Conservation (phyloP, 306 rosid species). For the Adenanthera pavonina region DNA sequence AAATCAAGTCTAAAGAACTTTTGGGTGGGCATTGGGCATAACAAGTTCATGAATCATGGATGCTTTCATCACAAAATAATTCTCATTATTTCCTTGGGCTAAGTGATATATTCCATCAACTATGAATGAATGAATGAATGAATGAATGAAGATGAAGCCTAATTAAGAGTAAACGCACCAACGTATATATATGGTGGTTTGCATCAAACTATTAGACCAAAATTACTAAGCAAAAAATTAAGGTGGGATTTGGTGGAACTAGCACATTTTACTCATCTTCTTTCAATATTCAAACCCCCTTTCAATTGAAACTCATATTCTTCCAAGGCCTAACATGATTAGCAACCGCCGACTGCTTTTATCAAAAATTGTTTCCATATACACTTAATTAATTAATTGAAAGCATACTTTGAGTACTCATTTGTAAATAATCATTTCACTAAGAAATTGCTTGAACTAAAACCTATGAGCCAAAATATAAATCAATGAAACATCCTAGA, state of each 20-base stretch:
- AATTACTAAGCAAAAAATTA: constrained; percentile 42
- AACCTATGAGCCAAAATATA: no score
- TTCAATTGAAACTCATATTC: constrained; percentile 10
- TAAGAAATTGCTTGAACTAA: no score
- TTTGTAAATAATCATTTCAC: no score
- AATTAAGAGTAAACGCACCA: constrained; percentile 37
- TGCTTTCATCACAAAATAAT: not conserved
- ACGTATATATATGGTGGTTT: not conserved
- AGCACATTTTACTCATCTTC: constrained; percentile 53
- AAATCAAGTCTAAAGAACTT: not conserved
- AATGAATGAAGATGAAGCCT: constrained; percentile 35
- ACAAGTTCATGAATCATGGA: not conserved
- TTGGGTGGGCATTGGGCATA: not conserved
- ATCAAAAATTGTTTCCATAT: constrained; percentile 39
- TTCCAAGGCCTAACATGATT: not conserved
- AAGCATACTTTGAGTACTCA: no score
- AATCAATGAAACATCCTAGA: no score
- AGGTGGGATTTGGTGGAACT: constrained; percentile 73
- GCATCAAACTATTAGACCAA: constrained; percentile 39
- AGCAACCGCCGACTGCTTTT: not conserved
- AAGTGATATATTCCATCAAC: not conserved
- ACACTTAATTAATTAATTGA: not conserved
- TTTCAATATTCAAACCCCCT: constrained; percentile 41
- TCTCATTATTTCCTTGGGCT: not conserved
- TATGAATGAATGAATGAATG: no score